Evolutionary conservation across 2,329 filamentous ascomycete genomes (phyloP).

Genomic region (Penicillium glabrum): DNA sequence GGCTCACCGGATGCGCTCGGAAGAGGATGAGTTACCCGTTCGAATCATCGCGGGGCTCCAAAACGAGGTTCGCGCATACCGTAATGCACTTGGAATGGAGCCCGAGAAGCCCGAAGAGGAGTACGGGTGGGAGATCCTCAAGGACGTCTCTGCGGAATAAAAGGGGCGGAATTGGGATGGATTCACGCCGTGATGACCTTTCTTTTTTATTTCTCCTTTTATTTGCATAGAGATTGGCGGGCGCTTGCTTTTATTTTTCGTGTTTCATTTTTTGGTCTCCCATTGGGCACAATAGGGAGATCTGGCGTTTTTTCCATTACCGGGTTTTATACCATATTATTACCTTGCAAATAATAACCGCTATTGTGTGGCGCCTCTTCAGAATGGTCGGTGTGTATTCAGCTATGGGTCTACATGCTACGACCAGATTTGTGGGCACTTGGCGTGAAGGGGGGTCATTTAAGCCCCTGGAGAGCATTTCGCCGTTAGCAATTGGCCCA

Average conservation of each 20-base stretch:
- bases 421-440: not conserved
- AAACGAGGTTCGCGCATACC: slow-evolving; percentile 50
- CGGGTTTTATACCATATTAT: not conserved
- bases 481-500: not conserved
- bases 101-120: slow-evolving; percentile 50
- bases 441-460: not conserved
- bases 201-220: not conserved
- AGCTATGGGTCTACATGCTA: not conserved
- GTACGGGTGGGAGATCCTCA: slow-evolving; percentile 50
- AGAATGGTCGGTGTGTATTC: not conserved
- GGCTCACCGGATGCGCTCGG: slow-evolving; percentile 48
- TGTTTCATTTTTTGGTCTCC: not conserved
- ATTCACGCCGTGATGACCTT: slow-evolving; percentile 17
- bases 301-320: not conserved
- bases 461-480: not conserved
- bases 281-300: not conserved
- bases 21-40: slow-evolving; percentile 48
- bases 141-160: slow-evolving; percentile 40
- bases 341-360: not conserved
- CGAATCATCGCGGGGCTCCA: slow-evolving; percentile 48
- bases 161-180: slow-evolving; percentile 2
- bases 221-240: slow-evolving; percentile 4
- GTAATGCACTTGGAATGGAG: slow-evolving; percentile 50
- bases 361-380: not conserved
- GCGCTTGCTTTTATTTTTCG: not conserved